These are phyloP conservation scores for Knoxdaviesia proteae DNA, from an alignment of 2,329 filamentous ascomycete genomes.

Conservation along the genomic window DNA sequence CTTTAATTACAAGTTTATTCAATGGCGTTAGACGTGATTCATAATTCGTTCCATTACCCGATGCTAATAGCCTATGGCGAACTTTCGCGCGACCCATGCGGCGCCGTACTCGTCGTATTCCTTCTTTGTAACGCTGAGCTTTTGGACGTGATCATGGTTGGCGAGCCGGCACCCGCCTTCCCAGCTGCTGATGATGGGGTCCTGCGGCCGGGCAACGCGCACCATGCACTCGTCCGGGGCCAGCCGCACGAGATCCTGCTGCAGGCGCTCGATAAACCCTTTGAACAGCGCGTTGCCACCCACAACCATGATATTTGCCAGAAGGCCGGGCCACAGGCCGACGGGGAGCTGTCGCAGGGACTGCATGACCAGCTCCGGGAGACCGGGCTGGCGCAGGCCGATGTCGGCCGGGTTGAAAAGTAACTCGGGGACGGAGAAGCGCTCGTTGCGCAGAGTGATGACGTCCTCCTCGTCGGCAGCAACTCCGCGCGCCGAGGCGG, in stretches of 20 bases:
- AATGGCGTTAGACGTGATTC: background rate
- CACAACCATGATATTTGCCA: constrained; percentile 75
- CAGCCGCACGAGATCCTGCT: constrained; percentile 49
- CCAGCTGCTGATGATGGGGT: constrained; percentile 72
- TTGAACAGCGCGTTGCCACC: constrained; percentile 66
- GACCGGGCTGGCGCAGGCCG: constrained; percentile 62
- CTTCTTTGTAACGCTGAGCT: constrained; percentile 57
- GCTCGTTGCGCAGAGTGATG: constrained; percentile 73
- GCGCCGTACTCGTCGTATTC: constrained; percentile 81
- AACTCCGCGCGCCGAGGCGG: constrained; percentile 11
- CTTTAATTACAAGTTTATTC: background rate
- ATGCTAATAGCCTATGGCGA: constrained; percentile 18
- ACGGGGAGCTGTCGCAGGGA: constrained; percentile 54
- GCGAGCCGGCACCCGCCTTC: constrained; percentile 63
- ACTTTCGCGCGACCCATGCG: constrained; percentile 53
- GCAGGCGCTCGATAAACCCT: constrained; percentile 64
- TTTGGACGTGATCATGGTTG: constrained; percentile 42
- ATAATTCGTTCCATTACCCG: background rate
- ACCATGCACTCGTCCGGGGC: constrained; percentile 62
- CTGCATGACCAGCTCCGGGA: constrained; percentile 67
- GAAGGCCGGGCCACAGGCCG: constrained; percentile 63
- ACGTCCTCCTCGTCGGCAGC: constrained; percentile 45
- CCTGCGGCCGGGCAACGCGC: constrained; percentile 44
- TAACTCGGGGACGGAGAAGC: constrained; percentile 76
- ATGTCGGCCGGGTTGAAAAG: constrained; percentile 75